Conservation (phyloP, 1,284 basidiomycete species). For the Ganoderma meredithae region DNA sequence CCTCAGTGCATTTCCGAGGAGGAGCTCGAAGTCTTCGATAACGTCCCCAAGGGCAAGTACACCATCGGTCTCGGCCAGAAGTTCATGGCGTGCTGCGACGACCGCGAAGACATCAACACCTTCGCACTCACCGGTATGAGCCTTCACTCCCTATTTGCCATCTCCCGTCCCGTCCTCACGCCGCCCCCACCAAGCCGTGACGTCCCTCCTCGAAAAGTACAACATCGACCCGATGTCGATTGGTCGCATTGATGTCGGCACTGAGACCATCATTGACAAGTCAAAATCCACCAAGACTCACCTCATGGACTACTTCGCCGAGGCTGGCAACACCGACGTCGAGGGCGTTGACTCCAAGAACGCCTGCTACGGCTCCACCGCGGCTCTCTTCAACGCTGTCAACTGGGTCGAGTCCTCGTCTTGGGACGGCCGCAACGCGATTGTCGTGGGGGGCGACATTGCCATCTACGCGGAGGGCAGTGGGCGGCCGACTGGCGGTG, state of each 20-base stretch:
- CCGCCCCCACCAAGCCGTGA: slow-evolving; percentile 64
- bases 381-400: slow-evolving; percentile 96
- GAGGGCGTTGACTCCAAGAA: slow-evolving; percentile 99
- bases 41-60: slow-evolving; percentile 97
- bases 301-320: slow-evolving; percentile 97
- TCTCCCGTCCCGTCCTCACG: slow-evolving; percentile 15
- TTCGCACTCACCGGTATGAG: slow-evolving; percentile 91
- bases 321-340: slow-evolving; percentile 94
- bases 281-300: slow-evolving; percentile 99
- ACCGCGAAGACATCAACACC: slow-evolving; percentile 99
- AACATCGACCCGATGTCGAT: slow-evolving; percentile 96
- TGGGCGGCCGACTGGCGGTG: slow-evolving; percentile 96
- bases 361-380: slow-evolving; percentile 98
- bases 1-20: slow-evolving; percentile 91
- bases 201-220: slow-evolving; percentile 91
- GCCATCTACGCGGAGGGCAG: slow-evolving; percentile 97
- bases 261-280: slow-evolving; percentile 99
- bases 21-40: slow-evolving; percentile 95
- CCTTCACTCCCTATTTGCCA: background rate
- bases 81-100: slow-evolving; percentile 98
- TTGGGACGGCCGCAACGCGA: slow-evolving; percentile 99
- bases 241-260: slow-evolving; percentile 97
- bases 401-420: slow-evolving; percentile 97
- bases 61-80: slow-evolving; percentile 99
- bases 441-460: slow-evolving; percentile 97